Conservation (phyloP, 129 eudicot species). For the Artemisia tridentata region DNA sequence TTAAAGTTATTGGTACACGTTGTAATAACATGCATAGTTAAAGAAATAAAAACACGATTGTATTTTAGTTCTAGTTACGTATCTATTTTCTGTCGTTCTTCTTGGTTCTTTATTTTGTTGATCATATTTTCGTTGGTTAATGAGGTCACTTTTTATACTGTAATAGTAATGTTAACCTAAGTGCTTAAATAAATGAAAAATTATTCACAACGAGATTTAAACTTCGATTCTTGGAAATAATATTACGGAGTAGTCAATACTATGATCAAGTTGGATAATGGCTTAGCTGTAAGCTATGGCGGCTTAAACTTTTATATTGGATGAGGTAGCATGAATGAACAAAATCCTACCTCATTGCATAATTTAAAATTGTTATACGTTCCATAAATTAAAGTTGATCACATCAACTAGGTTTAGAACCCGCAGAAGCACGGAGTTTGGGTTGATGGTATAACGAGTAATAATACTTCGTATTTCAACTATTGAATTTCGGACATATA, state of each 20-base stretch:
- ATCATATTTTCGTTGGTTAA: no score
- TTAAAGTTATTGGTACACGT: neutral
- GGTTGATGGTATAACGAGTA: no score
- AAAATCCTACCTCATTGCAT: slow-evolving; percentile 18
- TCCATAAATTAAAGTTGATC: neutral
- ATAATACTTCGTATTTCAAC: no score
- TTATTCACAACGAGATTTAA: neutral
- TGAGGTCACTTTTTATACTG: no score
- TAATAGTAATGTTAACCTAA: no score
- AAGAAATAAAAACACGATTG: slow-evolving; percentile 4
- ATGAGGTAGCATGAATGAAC: slow-evolving; percentile 14
- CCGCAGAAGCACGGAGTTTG: no score
- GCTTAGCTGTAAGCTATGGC: slow-evolving; percentile 21
- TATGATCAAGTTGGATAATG: slow-evolving; percentile 18
- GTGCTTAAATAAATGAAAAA: neutral
- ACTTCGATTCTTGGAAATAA: neutral
- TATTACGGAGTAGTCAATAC: slow-evolving; percentile 15
- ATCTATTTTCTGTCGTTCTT: neutral
- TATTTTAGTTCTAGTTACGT: neutral
- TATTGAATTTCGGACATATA: no score
- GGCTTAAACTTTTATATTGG: slow-evolving; percentile 20
- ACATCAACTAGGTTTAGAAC: neutral
- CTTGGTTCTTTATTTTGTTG: neutral
- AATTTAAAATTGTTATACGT: neutral
- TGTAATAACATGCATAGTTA: slow-evolving; percentile 3